Evolutionary conservation across 345 rosid species (phyloP).

Genomic region (Dipteronia sinensis): DNA sequence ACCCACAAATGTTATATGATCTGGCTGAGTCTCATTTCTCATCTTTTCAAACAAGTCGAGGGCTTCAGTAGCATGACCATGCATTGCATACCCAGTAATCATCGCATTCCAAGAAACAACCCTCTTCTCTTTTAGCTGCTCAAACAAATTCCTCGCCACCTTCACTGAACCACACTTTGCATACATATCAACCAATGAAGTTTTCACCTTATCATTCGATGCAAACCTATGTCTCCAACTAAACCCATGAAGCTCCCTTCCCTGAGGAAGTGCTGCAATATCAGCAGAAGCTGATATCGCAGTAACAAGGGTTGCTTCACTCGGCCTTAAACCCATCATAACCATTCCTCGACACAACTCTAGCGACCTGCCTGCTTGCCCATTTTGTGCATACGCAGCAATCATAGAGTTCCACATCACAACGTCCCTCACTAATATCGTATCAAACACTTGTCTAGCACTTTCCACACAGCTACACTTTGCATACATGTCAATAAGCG

Average conservation of each 20-base stretch:
- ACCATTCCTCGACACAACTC: conserved; percentile 37
- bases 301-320: conserved; percentile 41
- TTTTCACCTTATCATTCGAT: conserved; percentile 36
- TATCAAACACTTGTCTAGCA: conserved; percentile 34
- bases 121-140: conserved; percentile 27
- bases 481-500: conserved; percentile 42
- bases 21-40: conserved; percentile 24
- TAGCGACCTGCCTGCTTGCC: conserved; percentile 24
- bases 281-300: conserved; percentile 38
- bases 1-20: conserved; percentile 41
- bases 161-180: conserved; percentile 65
- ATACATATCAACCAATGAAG: conserved; percentile 81
- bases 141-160: conserved; percentile 39
- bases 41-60: conserved; percentile 35
- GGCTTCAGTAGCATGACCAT: conserved; percentile 33
- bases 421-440: conserved; percentile 31
- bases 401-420: conserved; percentile 48
- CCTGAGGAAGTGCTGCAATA: conserved; percentile 31
- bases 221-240: conserved; percentile 37
- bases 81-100: conserved; percentile 47
- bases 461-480: conserved; percentile 33
- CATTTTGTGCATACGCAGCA: conserved; percentile 38
- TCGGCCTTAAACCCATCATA: conserved; percentile 28
- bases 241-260: conserved; percentile 42
- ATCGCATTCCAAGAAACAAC: conserved; percentile 45